Evolutionary conservation across 1,284 basidiomycete genomes (phyloP).

Genomic region (Trametes polyzona): DNA sequence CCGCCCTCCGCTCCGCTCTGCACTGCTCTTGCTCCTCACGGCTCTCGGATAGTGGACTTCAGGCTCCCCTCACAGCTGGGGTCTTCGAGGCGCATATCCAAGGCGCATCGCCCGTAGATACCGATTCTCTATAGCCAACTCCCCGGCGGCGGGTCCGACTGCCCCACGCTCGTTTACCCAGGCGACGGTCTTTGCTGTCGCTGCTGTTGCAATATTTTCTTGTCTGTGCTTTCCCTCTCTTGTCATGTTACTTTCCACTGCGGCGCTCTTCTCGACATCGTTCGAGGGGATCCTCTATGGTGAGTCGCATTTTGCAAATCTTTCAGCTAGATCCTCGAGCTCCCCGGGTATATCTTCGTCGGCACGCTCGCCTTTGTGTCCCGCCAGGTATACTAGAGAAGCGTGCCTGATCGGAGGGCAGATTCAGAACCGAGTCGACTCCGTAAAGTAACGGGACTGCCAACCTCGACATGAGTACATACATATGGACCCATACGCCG

Average conservation of each 20-base stretch:
- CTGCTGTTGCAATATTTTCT: not conserved
- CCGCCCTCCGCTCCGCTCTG: not conserved
- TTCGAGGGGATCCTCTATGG: constrained; percentile 9
- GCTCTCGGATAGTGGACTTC: not conserved
- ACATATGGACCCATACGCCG: no score
- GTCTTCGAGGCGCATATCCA: no score
- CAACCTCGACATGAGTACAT: no score
- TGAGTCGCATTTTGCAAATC: not conserved
- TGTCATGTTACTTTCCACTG: constrained; percentile 1
- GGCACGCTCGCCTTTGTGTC: no score
- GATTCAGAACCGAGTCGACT: no score
- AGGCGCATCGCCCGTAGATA: not conserved
- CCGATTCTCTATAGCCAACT: not conserved
- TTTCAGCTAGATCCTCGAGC: no score
- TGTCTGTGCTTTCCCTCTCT: no score
- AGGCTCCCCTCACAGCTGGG: no score
- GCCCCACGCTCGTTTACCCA: constrained; percentile 1
- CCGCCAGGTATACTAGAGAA: no score
- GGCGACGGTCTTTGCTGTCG: not conserved
- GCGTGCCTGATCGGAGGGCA: not conserved
- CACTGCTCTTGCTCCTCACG: not conserved
- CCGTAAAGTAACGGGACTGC: no score
- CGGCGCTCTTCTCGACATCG: constrained; percentile 6
- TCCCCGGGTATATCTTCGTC: no score
- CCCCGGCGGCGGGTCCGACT: constrained; percentile 4